Evolutionary conservation across 441 rosid genomes (phyloP).

Genomic region (Flueggea neowawraea): DNA sequence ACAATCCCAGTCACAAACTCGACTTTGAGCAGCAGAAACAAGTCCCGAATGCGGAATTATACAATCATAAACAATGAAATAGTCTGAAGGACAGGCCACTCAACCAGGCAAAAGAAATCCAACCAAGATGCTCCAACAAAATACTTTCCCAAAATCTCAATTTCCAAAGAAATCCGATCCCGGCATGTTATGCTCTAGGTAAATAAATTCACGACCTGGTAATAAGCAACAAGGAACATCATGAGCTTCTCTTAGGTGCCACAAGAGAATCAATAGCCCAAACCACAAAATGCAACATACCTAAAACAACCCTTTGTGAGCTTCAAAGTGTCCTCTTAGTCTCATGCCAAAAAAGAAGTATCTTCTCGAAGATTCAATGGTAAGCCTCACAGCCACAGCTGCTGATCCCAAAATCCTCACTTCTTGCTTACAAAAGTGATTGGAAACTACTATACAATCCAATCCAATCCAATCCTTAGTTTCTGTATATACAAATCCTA

Average conservation of each 20-base stretch:
- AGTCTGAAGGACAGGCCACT: conserved; percentile 8
- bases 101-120: conserved; percentile 7
- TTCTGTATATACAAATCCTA: conserved; percentile 18
- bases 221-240: conserved; percentile 32
- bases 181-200: conserved; percentile 4
- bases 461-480: conserved; percentile 12
- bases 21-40: conserved; percentile 8
- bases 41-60: conserved; percentile 15
- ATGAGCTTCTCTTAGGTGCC: conserved; percentile 20
- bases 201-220: conserved; percentile 38
- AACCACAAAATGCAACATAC: conserved; percentile 19
- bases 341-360: neutral
- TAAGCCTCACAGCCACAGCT: conserved; percentile 16
- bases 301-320: neutral
- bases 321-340: too few species aligned
- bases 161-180: conserved; percentile 11
- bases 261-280: conserved; percentile 21
- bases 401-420: conserved; percentile 25
- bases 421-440: conserved; percentile 1
- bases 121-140: conserved; percentile 13
- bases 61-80: conserved; percentile 4
- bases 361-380: conserved; percentile 17
- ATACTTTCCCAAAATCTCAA: conserved; percentile 10
- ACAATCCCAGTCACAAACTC: conserved; percentile 10
- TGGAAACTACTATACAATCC: conserved; percentile 16